Base-by-base conservation (phyloP, 176 grass and related monocot genomes). In the Bromus sterilis region DNA sequence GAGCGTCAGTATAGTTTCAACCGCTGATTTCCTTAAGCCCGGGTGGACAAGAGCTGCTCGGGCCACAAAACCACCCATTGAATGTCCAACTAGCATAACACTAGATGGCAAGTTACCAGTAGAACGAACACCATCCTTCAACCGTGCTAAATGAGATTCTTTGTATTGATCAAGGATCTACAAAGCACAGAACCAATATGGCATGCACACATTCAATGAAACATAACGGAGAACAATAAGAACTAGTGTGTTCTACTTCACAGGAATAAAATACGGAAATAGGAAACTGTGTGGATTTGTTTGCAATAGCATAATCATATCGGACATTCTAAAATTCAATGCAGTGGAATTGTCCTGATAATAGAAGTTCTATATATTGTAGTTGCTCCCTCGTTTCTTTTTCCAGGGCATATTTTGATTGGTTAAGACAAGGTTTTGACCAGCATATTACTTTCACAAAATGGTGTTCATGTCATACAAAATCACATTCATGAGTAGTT, bases 41-140 rank as follows among this genome's bases (percentile, higher is more conserved):
- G 93, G 82, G 66, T 98, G 96, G 35, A 95, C 82, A 78, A 86
- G 76, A 82, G 96, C 90, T 80, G 96, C 96, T 91, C 96, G 91
- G 80, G 96, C 93, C 14, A 99, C 96, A 88, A 99, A 99, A 83
- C 96, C 96, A 82, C 96, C 96, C 96, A 99, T 99, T 16, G 96
- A 99, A 86, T 99, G 96, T 25, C 96, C 96, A 86, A 99, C 87
- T 33, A 99, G 79, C 84, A 98, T 95, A 63, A 98, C 89, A 89
- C 88, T 91, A 40, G 86, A 89, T 37, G 96, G 96, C 76, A 93
- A 81, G 64, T 74, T 75, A 82, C 31, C 59, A 86, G 81, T 80
- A 34, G 86, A 69, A 56, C 89, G 84, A 76, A 65, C 72, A 84
- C 82, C 84, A 66, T 91, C 96, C 29, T 95, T 98, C 79, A 70